Evolutionary conservation across 768 basidiomycete species (phyloP).

Genomic region (Basidioascus undulatus): DNA sequence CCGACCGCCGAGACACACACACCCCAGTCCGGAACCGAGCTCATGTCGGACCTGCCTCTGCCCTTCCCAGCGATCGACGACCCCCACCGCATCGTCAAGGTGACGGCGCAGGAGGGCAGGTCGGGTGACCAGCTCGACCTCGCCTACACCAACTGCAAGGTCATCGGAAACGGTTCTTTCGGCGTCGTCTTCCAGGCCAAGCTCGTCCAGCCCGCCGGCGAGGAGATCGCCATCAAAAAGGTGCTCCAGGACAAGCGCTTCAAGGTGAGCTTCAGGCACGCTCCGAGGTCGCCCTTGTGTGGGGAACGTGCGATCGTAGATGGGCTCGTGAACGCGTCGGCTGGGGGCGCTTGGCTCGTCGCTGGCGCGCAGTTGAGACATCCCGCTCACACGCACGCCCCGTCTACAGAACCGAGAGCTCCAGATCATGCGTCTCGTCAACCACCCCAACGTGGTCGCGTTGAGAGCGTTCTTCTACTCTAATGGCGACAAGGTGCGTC

Average conservation of each 20-base stretch:
- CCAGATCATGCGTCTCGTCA: slow-evolving; percentile 92
- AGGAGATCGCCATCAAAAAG: slow-evolving; percentile 71
- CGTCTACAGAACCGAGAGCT: slow-evolving; percentile 88
- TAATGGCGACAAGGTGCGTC: slow-evolving; percentile 84
- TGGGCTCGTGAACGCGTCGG: too few relatives aligned
- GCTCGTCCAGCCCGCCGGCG: slow-evolving; percentile 28
- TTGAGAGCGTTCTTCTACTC: slow-evolving; percentile 97
- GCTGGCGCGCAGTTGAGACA: too few relatives aligned
- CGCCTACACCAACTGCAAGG: slow-evolving; percentile 89
- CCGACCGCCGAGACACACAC: not conserved
- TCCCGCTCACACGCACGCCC: too few relatives aligned
- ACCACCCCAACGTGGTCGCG: slow-evolving; percentile 94
- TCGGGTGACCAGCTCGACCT: slow-evolving; percentile 60
- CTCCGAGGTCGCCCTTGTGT: too few relatives aligned
- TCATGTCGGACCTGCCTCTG: not conserved
- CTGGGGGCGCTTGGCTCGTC: too few relatives aligned
- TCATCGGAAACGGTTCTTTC: slow-evolving; percentile 96
- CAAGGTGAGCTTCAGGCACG: slow-evolving; percentile 43
- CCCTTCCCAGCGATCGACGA: slow-evolving; percentile 35
- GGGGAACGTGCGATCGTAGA: too few relatives aligned
- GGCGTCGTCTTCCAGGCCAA: slow-evolving; percentile 95
- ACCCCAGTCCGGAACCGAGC: too few relatives aligned
- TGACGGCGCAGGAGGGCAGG: slow-evolving; percentile 87
- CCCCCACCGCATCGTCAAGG: slow-evolving; percentile 86
- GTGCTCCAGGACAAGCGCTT: slow-evolving; percentile 99